Evolutionary conservation across 2,329 filamentous ascomycete genomes (phyloP).

Genomic region (Cladosporium sp.): DNA sequence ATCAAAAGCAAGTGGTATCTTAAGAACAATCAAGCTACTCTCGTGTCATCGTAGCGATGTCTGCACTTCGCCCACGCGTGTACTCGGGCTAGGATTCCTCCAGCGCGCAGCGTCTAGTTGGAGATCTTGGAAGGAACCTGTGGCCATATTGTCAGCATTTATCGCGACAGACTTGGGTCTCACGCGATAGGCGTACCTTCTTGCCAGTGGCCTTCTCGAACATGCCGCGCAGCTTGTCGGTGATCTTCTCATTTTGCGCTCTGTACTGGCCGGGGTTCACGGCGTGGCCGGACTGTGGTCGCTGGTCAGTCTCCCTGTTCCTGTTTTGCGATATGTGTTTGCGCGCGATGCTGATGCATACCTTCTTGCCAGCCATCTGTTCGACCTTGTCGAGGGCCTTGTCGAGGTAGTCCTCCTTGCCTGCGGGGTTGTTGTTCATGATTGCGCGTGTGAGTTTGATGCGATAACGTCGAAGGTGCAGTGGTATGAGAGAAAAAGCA

Average conservation of each 20-base stretch:
- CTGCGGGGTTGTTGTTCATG: not conserved
- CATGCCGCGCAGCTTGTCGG: conserved; percentile 32
- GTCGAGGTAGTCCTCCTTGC: conserved; percentile 32
- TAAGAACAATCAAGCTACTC: not conserved
- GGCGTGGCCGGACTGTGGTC: conserved; percentile 23
- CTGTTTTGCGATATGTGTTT: not conserved
- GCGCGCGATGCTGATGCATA: no score
- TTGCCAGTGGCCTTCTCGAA: conserved; percentile 37
- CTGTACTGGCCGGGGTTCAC: conserved; percentile 31
- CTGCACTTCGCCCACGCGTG: no score
- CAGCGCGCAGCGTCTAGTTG: not conserved
- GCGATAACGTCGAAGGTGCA: not conserved
- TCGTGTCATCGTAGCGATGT: not conserved
- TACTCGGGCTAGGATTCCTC: no score
- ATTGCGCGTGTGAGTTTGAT: not conserved
- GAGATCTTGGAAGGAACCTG: conserved; percentile 17
- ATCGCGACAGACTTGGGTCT: not conserved
- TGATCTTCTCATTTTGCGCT: conserved; percentile 36
- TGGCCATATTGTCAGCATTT: not conserved
- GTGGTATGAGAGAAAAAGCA: not conserved
- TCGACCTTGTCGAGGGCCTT: conserved; percentile 28
- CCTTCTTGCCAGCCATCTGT: conserved; percentile 22
- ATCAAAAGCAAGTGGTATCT: conserved; percentile 13
- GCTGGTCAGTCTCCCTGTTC: not conserved
- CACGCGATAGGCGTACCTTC: conserved; percentile 24